Evolutionary conservation across 176 grass and related monocot genomes (phyloP), one percentile per base, ranked within the genome.

Genomic region (Pharus latifolius): DNA sequence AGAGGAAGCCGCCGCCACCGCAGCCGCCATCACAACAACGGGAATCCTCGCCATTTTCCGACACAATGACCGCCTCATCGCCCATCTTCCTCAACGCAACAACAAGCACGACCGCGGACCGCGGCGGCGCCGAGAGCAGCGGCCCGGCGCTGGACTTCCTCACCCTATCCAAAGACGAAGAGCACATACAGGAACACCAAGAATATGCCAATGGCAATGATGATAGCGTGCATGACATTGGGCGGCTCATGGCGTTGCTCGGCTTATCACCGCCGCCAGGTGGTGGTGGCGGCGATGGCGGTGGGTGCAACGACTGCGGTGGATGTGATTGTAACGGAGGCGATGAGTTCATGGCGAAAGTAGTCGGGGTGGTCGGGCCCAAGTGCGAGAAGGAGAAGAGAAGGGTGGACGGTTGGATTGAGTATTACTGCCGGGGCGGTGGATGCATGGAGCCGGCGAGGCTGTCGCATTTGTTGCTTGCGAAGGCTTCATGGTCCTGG

Each of bases 241-340:
- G 67, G 37, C 62, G 43, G 50, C 62, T 92, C 37, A 78, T 92
- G 77, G 63, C 68, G 15, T 62, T 92, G 30, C 73, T 92, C 18
- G 73, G 81, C 25, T 26, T 87, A 17, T 74, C 73, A 17, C 67
- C 33, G 5, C 70, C 56, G 2, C 61, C 18, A 30, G 57, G 26
- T 7, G 65, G 25, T 14, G 45, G 27, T 26, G 59, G 29, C 2
- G 33, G 17, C 13, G 53, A 25, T 58, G 17, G 25, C 42, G 53
- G 28, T 6, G 77, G 77, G n/a, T 92, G 88, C n/a, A n/a, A n/a
- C 13, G 53, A 25, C 63, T 12, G 25, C 42, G 53, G 28, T 6
- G 77, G 77, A 14, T 92, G 88, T 54, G 65, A 80, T 10, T 91
- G 83, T 80, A 90, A 78, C 57, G 88, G 83, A 5, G 70, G 64